These are phyloP conservation scores for Boletus eberwhitei DNA, from an alignment of 768 basidiomycete genomes.

Conservation along the genomic window DNA sequence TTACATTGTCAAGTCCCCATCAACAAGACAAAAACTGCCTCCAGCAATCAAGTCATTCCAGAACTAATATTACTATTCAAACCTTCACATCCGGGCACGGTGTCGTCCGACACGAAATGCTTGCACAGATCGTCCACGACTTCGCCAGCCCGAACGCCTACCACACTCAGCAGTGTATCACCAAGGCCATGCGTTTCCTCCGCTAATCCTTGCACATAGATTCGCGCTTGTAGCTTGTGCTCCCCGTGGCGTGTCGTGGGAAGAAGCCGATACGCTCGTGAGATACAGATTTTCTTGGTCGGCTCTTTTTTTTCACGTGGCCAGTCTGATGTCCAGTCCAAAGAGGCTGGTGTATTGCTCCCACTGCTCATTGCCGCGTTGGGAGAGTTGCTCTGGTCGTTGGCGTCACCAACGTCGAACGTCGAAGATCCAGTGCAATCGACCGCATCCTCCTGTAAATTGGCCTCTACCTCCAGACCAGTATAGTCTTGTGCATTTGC, in stretches of 20 bases:
- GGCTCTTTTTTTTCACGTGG: constrained; percentile 12
- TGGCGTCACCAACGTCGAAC: constrained; percentile 1
- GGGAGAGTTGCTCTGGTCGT: background rate
- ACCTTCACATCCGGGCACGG: constrained; percentile 7
- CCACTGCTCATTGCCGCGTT: background rate
- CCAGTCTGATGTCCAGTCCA: constrained; percentile 21
- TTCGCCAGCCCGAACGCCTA: constrained; percentile 44
- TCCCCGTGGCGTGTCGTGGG: constrained; percentile 17
- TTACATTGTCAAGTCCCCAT: background rate
- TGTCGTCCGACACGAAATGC: background rate
- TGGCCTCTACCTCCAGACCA: constrained; percentile 9
- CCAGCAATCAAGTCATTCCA: background rate
- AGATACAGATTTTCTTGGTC: constrained; percentile 28
- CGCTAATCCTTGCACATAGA: constrained; percentile 37
- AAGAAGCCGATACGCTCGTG: constrained; percentile 42
- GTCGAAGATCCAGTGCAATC: background rate
- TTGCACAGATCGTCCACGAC: constrained; percentile 38
- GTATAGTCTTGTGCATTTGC: background rate
- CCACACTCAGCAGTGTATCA: constrained; percentile 47
- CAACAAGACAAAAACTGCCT: background rate
- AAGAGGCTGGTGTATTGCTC: constrained; percentile 11
- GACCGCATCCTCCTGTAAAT: background rate
- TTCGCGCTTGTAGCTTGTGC: constrained; percentile 19
- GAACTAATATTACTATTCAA: background rate
- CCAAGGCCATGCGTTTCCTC: constrained; percentile 39